Conservation (phyloP, 2,329 filamentous ascomycete genomes). For the Penicillium sp. region DNA sequence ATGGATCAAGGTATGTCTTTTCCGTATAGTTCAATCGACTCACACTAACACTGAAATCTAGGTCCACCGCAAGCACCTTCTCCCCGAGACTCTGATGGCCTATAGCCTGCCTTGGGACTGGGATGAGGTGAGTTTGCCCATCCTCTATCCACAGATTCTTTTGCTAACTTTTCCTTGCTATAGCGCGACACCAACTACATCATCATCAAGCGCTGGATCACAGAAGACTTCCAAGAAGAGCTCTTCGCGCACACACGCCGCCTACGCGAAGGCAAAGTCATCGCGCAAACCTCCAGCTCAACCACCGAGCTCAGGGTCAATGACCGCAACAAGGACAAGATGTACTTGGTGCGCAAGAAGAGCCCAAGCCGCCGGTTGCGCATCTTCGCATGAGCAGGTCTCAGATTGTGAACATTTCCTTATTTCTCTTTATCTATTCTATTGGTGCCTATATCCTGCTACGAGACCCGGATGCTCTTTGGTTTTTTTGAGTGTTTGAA, state of each 20-base stretch:
- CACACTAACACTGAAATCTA: slow-evolving; percentile 11
- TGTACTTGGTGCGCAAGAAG: slow-evolving; percentile 49
- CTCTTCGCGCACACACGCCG: slow-evolving; percentile 69
- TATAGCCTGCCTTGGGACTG: slow-evolving; percentile 49
- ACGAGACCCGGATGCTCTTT: neutral
- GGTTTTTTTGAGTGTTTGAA: slow-evolving; percentile 3
- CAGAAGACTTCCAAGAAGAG: slow-evolving; percentile 67
- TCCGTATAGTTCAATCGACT: neutral
- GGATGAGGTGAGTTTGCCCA: slow-evolving; percentile 40
- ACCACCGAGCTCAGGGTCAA: slow-evolving; percentile 43
- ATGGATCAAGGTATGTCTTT: slow-evolving; percentile 43
- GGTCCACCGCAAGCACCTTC: slow-evolving; percentile 47
- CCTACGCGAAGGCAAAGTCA: slow-evolving; percentile 55
- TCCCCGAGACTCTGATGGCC: slow-evolving; percentile 46
- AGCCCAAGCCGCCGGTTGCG: slow-evolving; percentile 33
- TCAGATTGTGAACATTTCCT: neutral
- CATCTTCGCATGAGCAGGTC: slow-evolving; percentile 27
- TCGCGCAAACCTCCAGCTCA: slow-evolving; percentile 36
- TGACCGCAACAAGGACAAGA: slow-evolving; percentile 43
- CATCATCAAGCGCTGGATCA: slow-evolving; percentile 71
- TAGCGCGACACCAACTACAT: slow-evolving; percentile 64
- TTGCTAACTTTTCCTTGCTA: slow-evolving; percentile 13
- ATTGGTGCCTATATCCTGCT: neutral
- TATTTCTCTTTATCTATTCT: neutral
- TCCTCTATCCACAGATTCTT: neutral